Percentiles rank a stretch among this genome's conserved stretches.
These are phyloP conservation scores for Aspergillus conjunctus DNA, from an alignment of 495 filamentous ascomycete species.

Conservation along the genomic window DNA sequence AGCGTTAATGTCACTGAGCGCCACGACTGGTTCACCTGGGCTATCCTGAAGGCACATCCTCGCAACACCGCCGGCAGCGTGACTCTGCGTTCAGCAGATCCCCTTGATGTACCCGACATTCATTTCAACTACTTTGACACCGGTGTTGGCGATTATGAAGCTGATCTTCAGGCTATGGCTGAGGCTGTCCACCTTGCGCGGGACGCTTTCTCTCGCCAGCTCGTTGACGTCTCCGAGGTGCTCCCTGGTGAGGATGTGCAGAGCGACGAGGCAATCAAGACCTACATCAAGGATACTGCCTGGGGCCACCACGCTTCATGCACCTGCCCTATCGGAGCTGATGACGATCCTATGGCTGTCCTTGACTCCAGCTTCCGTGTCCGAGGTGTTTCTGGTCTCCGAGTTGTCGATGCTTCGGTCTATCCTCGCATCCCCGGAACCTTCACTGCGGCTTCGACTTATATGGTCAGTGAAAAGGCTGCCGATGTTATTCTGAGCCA, in stretches of 20 bases:
- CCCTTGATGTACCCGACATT: constrained; percentile 57
- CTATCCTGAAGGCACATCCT: constrained; percentile 56
- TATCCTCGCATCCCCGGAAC: constrained; percentile 61
- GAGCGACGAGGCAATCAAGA: constrained; percentile 42
- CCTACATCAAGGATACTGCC: constrained; percentile 52
- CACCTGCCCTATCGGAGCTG: constrained; percentile 58
- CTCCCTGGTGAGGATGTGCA: constrained; percentile 47
- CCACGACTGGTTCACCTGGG: constrained; percentile 49
- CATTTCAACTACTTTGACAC: constrained; percentile 60
- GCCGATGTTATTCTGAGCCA: constrained; percentile 53
- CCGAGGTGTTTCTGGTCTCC: constrained; percentile 54
- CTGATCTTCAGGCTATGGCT: constrained; percentile 50
- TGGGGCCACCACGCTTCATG: constrained; percentile 65
- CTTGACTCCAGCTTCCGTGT: constrained; percentile 61
- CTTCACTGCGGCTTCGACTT: constrained; percentile 62
- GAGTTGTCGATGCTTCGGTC: constrained; percentile 64
- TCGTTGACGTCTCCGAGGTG: constrained; percentile 41
- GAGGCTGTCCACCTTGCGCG: constrained; percentile 51
- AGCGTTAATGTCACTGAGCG: constrained; percentile 32
- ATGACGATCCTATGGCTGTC: constrained; percentile 57
- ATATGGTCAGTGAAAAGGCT: constrained; percentile 66
- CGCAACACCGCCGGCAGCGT: constrained; percentile 57
- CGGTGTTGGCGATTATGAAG: constrained; percentile 39
- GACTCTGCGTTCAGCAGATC: constrained; percentile 49
- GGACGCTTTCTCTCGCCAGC: constrained; percentile 34